Percentiles rank a stretch among this genome's conserved stretches.
Evolutionary conservation across 176 grass and related monocot species (phyloP).

Genomic region (Ensete ventricosum): DNA sequence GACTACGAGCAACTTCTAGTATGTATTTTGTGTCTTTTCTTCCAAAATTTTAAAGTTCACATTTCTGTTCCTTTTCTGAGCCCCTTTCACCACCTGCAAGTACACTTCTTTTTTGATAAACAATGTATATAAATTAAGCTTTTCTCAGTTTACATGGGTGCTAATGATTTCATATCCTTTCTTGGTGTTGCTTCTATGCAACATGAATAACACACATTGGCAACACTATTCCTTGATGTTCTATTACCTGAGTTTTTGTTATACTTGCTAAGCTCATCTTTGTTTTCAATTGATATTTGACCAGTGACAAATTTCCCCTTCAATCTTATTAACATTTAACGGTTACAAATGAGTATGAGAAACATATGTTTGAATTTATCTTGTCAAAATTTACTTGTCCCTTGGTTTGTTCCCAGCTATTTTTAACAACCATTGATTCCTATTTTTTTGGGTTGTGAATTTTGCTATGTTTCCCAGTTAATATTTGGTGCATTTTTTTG

Average conservation of each 20-base stretch:
- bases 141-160: not conserved
- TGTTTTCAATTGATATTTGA: not conserved
- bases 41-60: not conserved
- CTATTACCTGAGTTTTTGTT: not conserved
- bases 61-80: not conserved
- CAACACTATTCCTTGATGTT: not conserved
- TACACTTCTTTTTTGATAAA: not conserved
- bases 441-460: no score
- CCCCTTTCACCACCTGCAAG: no score
- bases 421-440: no score
- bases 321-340: no score
- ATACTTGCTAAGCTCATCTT: not conserved
- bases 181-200: not conserved
- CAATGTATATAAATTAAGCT: not conserved
- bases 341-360: no score
- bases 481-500: no score
- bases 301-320: no score
- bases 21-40: not conserved
- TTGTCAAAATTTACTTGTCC: no score
- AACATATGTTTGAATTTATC: no score
- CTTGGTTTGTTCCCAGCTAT: no score
- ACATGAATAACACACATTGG: not conserved
- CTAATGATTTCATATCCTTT: not conserved
- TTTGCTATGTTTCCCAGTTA: no score
- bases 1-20: not conserved